Evolutionary conservation across 345 rosid species (phyloP).

Genomic region (Brassica rapa): DNA sequence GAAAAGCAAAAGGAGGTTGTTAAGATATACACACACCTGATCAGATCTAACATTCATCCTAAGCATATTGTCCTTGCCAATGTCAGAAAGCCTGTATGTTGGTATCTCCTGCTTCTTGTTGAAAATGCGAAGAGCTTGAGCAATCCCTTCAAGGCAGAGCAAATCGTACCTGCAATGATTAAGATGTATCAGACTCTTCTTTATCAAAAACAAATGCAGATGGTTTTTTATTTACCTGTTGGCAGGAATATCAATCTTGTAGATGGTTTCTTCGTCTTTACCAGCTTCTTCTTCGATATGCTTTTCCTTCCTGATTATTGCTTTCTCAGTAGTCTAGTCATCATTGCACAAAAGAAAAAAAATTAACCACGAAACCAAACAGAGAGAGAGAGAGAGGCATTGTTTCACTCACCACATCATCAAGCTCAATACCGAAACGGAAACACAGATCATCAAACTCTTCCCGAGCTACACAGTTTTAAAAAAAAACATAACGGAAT

Average conservation of each 20-base stretch:
- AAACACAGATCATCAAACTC: constrained; percentile 90
- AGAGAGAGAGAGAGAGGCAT: neutral
- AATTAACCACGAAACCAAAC: neutral
- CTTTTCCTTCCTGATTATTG: constrained; percentile 80
- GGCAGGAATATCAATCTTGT: constrained; percentile 91
- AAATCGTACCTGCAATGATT: constrained; percentile 69
- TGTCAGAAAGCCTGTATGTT: constrained; percentile 44
- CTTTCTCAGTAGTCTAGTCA: constrained; percentile 62
- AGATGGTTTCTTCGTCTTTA: constrained; percentile 67
- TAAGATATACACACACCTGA: constrained; percentile 43
- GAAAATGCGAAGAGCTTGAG: constrained; percentile 91
- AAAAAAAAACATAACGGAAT: neutral
- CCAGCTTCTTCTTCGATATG: constrained; percentile 57
- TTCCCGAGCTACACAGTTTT: constrained; percentile 54
- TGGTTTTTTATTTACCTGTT: constrained; percentile 52
- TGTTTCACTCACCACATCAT: constrained; percentile 70
- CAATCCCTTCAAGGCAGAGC: constrained; percentile 95
- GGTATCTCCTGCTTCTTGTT: constrained; percentile 65
- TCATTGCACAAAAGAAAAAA: neutral
- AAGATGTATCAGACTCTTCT: neutral
- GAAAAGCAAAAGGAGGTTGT: constrained; percentile 3
- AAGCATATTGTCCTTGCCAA: constrained; percentile 54
- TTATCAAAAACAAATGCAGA: neutral
- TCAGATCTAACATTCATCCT: constrained; percentile 73
- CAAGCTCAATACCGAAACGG: constrained; percentile 88